phyloP scores from a whole-genome alignment of 306 rosid genomes.

The Mimosa pudica region DNA sequence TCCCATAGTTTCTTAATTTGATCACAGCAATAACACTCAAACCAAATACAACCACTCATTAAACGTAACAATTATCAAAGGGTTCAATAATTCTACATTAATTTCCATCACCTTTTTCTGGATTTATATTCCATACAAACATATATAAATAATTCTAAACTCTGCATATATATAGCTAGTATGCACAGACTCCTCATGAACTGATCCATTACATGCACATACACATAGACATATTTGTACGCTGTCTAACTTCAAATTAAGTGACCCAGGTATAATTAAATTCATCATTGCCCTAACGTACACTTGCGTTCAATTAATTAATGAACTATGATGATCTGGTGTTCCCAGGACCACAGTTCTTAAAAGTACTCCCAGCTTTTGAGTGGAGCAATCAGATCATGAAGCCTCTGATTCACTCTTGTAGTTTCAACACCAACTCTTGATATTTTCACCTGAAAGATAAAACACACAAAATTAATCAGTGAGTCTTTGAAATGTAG shows the following conservation, averaged over 20 bases:
- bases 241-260: not conserved
- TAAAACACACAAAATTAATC: not conserved
- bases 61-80: not conserved
- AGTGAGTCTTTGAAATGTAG: not conserved
- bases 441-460: slow-evolving; percentile 55
- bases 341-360: not conserved
- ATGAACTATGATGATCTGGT: not conserved
- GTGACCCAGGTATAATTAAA: not conserved
- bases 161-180: slow-evolving; percentile 2
- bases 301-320: not conserved
- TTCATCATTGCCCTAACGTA: not conserved
- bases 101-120: not conserved
- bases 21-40: not conserved
- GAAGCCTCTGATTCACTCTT: slow-evolving; percentile 56
- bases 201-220: not conserved
- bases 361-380: slow-evolving; percentile 29
- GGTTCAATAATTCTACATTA: not conserved
- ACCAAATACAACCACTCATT: not conserved
- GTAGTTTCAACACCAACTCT: slow-evolving; percentile 70
- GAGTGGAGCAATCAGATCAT: slow-evolving; percentile 41
- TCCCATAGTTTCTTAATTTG: not conserved
- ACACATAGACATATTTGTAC: not conserved
- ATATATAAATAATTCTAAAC: not conserved
- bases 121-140: not conserved
- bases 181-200: not conserved